Evolutionary conservation across 371 early-diverging fungal genomes (phyloP).

Genomic region (Mucor circinelloides): DNA sequence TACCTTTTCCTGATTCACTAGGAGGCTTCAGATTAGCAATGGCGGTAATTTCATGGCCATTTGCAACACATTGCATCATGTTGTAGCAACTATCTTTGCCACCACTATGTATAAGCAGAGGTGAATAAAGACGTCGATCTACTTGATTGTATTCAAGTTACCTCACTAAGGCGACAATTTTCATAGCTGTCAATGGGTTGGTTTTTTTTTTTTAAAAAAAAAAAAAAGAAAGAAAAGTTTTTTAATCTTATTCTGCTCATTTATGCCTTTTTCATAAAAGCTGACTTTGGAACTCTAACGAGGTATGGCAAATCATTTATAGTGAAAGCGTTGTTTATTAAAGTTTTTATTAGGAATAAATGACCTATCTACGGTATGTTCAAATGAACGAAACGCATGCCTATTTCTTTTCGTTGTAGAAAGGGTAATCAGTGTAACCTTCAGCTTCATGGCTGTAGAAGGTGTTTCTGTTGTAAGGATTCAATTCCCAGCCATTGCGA

Average conservation of each 20-base stretch:
- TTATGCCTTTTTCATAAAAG: no score
- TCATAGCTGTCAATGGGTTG: slow-evolving; percentile 22
- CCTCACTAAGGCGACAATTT: slow-evolving; percentile 46
- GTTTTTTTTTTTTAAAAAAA: no score
- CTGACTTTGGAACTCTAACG: no score
- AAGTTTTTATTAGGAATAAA: no score
- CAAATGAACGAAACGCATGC: not conserved
- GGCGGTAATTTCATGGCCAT: slow-evolving; percentile 95
- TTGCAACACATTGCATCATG: slow-evolving; percentile 92
- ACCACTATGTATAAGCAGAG: slow-evolving; percentile 66
- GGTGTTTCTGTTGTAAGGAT: slow-evolving; percentile 20
- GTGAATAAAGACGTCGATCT: not conserved
- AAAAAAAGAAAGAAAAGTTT: not conserved
- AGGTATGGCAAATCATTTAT: no score
- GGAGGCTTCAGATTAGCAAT: slow-evolving; percentile 95
- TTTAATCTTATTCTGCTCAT: no score
- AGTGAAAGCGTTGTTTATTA: no score
- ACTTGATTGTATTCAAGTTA: not conserved
- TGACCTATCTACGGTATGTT: not conserved
- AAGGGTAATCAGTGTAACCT: slow-evolving; percentile 28
- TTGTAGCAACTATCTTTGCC: slow-evolving; percentile 99
- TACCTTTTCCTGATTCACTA: slow-evolving; percentile 63
- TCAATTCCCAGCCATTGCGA: slow-evolving; percentile 6
- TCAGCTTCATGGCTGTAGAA: slow-evolving; percentile 19
- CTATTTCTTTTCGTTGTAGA: not conserved